phyloP scores from a whole-genome alignment of 2,329 filamentous ascomycete species.

The Trichoderma gracile region DNA sequence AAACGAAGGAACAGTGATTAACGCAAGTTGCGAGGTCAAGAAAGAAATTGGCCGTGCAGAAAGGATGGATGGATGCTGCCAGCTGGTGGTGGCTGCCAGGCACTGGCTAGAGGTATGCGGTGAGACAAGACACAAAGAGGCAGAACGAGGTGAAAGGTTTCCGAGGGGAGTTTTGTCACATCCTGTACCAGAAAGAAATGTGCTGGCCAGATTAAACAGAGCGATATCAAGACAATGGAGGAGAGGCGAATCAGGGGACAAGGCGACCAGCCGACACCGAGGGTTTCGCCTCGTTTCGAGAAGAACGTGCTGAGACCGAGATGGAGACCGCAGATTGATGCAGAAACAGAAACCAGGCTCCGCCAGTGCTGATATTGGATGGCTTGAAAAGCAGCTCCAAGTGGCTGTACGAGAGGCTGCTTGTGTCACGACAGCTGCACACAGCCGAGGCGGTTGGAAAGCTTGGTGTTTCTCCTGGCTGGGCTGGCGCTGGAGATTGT shows the following conservation, averaged over 20 bases:
- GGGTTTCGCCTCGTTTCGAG: not conserved
- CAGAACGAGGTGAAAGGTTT: not conserved
- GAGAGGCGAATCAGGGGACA: too few species aligned
- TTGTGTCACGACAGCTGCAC: conserved; percentile 24
- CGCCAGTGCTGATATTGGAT: not conserved
- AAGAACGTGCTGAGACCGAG: not conserved
- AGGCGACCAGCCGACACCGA: not conserved
- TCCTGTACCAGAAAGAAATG: not conserved
- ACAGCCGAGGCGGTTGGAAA: conserved; percentile 10
- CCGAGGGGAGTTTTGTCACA: not conserved
- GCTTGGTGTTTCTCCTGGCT: not conserved
- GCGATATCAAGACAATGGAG: too few species aligned
- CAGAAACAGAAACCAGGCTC: not conserved
- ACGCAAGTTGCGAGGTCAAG: not conserved
- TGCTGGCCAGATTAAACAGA: too few species aligned
- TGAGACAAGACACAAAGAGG: not conserved
- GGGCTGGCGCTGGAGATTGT: not conserved
- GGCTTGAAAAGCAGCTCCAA: not conserved
- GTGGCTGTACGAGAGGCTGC: conserved; percentile 2
- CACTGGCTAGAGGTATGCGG: not conserved
- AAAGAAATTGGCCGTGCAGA: not conserved
- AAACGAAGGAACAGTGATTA: not conserved
- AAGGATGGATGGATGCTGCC: not conserved
- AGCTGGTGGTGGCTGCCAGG: conserved; percentile 13
- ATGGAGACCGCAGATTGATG: not conserved